Evolutionary conservation across 257 asterid genomes (phyloP).

Genomic region (Leonotis leonurus): DNA sequence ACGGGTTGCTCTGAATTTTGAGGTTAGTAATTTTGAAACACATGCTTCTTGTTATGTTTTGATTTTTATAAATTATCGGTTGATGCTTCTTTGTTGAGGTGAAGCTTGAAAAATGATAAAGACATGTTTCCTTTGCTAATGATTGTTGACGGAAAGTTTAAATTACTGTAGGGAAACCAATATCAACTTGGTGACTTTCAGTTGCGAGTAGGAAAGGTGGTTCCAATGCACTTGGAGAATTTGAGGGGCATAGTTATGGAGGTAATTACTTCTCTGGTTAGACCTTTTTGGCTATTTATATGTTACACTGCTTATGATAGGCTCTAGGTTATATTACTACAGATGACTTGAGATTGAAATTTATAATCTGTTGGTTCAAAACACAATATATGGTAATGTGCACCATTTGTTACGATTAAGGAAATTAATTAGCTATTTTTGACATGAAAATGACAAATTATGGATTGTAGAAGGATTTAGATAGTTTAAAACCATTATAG

Average conservation of each 20-base stretch:
- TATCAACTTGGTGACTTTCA: conserved; percentile 88
- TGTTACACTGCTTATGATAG: background rate
- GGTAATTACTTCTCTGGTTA: conserved; percentile 34
- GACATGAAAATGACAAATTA: background rate
- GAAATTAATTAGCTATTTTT: background rate
- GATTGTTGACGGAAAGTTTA: conserved; percentile 1
- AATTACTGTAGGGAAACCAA: conserved; percentile 49
- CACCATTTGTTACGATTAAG: background rate
- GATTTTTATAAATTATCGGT: background rate
- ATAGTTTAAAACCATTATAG: background rate
- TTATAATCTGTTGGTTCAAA: background rate
- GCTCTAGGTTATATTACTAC: background rate
- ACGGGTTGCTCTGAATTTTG: conserved; percentile 77
- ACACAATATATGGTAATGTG: background rate
- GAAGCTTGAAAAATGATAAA: background rate
- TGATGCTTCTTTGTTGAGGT: background rate
- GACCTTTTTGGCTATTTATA: background rate
- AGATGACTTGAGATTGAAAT: background rate
- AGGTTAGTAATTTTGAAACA: conserved; percentile 40
- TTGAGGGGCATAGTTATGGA: conserved; percentile 98
- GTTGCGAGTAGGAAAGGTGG: conserved; percentile 96
- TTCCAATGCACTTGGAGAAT: conserved; percentile 63
- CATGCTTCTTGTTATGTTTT: background rate
- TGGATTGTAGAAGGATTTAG: background rate
- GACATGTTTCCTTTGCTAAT: background rate